Conservation (phyloP, 2,329 filamentous ascomycete genomes). For the Coniella lustricola region DNA sequence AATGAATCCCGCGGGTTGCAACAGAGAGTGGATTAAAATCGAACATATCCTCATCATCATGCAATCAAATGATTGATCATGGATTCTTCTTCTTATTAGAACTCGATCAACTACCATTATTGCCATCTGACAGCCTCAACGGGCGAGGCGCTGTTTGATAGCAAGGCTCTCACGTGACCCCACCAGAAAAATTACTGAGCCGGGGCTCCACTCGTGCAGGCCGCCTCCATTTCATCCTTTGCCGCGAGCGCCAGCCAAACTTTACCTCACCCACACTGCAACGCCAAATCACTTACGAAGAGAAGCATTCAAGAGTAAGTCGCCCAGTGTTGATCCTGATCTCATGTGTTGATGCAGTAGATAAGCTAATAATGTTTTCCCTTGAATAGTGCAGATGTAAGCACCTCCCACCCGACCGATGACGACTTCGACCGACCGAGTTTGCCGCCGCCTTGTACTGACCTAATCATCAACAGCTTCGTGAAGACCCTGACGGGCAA, state of each 20-base stretch:
- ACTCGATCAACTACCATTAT: too few species aligned
- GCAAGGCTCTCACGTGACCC: constrained; percentile 2
- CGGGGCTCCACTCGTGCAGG: not conserved
- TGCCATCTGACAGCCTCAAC: too few species aligned
- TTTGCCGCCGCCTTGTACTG: constrained; percentile 10
- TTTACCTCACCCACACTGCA: constrained; percentile 14
- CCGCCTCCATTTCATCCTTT: constrained; percentile 3
- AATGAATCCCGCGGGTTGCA: too few species aligned
- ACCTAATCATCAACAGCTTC: constrained; percentile 59
- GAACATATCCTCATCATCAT: too few species aligned
- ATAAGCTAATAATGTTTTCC: constrained; percentile 20
- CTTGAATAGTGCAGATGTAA: constrained; percentile 79
- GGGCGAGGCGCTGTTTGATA: not conserved
- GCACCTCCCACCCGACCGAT: constrained; percentile 28
- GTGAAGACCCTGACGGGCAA: constrained; percentile 99
- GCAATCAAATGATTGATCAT: too few species aligned
- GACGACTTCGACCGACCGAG: constrained; percentile 15
- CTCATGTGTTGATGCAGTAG: constrained; percentile 2
- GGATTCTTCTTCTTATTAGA: too few species aligned
- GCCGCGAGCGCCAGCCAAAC: constrained; percentile 6
- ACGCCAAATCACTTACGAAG: constrained; percentile 31
- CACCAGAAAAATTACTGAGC: constrained; percentile 4
- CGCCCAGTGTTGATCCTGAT: constrained; percentile 3
- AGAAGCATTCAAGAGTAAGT: constrained; percentile 55
- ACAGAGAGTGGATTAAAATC: too few species aligned